Evolutionary conservation across 2,329 filamentous ascomycete species (phyloP).

Genomic region (Truncatella angustata): DNA sequence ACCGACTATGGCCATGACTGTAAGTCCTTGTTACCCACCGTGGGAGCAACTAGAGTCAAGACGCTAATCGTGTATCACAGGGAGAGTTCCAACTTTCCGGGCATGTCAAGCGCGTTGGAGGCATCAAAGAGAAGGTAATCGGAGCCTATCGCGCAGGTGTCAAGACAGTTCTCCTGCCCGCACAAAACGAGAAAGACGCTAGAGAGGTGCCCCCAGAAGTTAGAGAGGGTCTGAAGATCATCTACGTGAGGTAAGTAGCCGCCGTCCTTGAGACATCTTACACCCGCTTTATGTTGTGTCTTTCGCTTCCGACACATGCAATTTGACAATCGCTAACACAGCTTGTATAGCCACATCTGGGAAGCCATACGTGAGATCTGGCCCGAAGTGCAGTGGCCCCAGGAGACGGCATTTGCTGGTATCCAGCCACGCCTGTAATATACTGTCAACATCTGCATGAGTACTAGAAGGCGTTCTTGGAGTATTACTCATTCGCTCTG

Average conservation of each 20-base stretch:
- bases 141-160: conserved; percentile 90
- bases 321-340: conserved; percentile 17
- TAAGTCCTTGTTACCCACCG: conserved; percentile 36
- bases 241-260: conserved; percentile 75
- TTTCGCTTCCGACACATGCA: conserved; percentile 11
- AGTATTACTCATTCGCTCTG: neutral
- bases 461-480: neutral
- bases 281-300: conserved; percentile 12
- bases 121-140: conserved; percentile 98
- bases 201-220: conserved; percentile 91
- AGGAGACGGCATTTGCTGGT: conserved; percentile 61
- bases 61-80: conserved; percentile 34
- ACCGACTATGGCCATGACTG: conserved; percentile 93
- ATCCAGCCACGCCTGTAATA: conserved; percentile 76
- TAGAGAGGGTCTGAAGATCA: conserved; percentile 79
- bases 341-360: conserved; percentile 73
- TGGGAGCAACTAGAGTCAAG: conserved; percentile 5
- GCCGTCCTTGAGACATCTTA: conserved; percentile 40
- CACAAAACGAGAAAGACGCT: conserved; percentile 87
- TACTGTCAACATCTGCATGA: neutral
- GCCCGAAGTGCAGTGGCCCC: conserved; percentile 85
- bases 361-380: conserved; percentile 88
- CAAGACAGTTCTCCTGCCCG: conserved; percentile 86
- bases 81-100: conserved; percentile 78
- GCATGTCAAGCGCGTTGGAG: conserved; percentile 88